Conservation (phyloP, 1,284 basidiomycete genomes). For the Pseudozyma thailandica region DNA sequence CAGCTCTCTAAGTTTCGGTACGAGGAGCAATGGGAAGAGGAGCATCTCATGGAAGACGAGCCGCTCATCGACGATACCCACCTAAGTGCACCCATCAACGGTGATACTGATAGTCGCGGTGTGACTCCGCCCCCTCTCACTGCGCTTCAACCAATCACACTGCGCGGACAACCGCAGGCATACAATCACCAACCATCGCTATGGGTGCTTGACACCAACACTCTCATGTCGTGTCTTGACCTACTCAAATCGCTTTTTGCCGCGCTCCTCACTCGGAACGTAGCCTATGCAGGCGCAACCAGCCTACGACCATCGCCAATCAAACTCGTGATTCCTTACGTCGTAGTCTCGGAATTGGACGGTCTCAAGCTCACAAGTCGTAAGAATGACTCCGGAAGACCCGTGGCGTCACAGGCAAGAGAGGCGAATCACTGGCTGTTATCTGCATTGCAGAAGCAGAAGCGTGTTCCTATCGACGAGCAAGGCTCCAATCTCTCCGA, state of each 20-base stretch:
- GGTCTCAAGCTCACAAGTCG: constrained; percentile 36
- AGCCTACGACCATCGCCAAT: constrained; percentile 28
- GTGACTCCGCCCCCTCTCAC: constrained; percentile 8
- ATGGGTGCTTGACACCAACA: constrained; percentile 51
- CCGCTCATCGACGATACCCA: constrained; percentile 7
- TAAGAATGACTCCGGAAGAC: constrained; percentile 25
- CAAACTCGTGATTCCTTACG: constrained; percentile 40
- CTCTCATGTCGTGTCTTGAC: constrained; percentile 43
- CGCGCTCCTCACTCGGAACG: constrained; percentile 37
- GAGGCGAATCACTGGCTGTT: constrained; percentile 50
- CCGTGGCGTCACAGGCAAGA: constrained; percentile 35
- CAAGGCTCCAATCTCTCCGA: constrained; percentile 17
- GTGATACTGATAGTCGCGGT: constrained; percentile 2
- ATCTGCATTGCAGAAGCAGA: constrained; percentile 46
- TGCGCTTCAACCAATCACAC: constrained; percentile 16
- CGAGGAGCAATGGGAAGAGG: constrained; percentile 47
- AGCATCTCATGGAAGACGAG: constrained; percentile 52
- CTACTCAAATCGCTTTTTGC: constrained; percentile 49
- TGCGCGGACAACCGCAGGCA: not conserved
- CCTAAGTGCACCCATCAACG: not conserved
- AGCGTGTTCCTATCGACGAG: constrained; percentile 33
- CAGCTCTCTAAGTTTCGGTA: constrained; percentile 18
- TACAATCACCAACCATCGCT: constrained; percentile 21
- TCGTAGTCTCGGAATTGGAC: constrained; percentile 45
- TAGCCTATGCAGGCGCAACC: constrained; percentile 18